phyloP scores from a whole-genome alignment of 176 grass and related monocot genomes.

The Metroxylon sagu region DNA sequence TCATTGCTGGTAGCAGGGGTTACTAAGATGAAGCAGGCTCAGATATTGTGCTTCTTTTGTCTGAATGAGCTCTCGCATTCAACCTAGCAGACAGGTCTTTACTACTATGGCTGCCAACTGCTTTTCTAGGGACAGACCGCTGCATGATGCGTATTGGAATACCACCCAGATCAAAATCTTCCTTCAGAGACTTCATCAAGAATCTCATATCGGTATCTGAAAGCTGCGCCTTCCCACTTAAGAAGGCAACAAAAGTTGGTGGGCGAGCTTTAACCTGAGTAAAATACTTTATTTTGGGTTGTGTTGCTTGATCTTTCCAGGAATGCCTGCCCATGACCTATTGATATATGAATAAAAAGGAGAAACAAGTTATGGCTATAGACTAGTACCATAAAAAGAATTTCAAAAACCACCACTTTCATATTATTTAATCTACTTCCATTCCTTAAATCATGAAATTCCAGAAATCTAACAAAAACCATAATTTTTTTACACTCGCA shows the following conservation, averaged over 20 bases:
- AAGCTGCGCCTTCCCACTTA: slow-evolving; percentile 58
- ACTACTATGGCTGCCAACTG: slow-evolving; percentile 13
- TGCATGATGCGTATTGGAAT: slow-evolving; percentile 79
- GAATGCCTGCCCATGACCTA: slow-evolving; percentile 63
- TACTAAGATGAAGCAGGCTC: slow-evolving; percentile 18
- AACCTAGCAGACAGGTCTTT: slow-evolving; percentile 1
- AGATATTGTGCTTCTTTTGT: slow-evolving; percentile 31
- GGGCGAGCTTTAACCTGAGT: too few relatives aligned
- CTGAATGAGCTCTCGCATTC: slow-evolving; percentile 40
- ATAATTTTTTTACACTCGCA: too few relatives aligned
- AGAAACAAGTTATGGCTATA: neutral
- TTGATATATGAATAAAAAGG: slow-evolving; percentile 2
- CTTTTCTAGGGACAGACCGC: slow-evolving; percentile 57
- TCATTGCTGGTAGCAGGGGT: too few relatives aligned
- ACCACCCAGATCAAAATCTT: slow-evolving; percentile 87
- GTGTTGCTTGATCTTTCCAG: slow-evolving; percentile 11
- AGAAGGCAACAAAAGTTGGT: too few relatives aligned
- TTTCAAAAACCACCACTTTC: too few relatives aligned
- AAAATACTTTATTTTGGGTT: slow-evolving; percentile 59
- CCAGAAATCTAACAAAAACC: too few relatives aligned
- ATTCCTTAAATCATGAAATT: too few relatives aligned
- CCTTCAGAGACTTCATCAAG: slow-evolving; percentile 85
- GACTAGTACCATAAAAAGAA: too few relatives aligned
- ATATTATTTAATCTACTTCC: too few relatives aligned
- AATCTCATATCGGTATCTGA: slow-evolving; percentile 80